Evolutionary conservation across 352 stramenopile genomes (phyloP).

Genomic region (Globisporangium cederbergense): DNA sequence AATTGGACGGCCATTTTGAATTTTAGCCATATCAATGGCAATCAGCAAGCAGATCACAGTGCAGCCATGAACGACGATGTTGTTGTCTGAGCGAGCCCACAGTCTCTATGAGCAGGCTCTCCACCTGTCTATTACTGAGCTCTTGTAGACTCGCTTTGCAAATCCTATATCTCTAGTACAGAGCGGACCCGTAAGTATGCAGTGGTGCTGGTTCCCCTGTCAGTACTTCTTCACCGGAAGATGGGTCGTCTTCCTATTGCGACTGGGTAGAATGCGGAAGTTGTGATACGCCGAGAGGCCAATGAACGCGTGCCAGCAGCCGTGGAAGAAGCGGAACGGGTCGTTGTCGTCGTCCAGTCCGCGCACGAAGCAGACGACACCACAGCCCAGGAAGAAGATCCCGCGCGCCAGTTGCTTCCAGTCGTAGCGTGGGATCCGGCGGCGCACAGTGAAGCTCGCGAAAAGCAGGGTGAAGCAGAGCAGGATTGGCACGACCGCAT

Average conservation of each 20-base stretch:
- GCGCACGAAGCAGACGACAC: constrained; percentile 52
- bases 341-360: constrained; percentile 72
- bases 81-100: no score
- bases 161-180: no score
- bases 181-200: no score
- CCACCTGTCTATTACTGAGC: no score
- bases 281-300: constrained; percentile 71
- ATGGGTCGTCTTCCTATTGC: constrained; percentile 19
- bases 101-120: no score
- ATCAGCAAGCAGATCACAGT: no score
- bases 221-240: constrained; percentile 39
- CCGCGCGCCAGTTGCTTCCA: constrained; percentile 43
- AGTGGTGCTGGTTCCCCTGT: neutral
- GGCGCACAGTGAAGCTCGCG: constrained; percentile 33
- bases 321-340: constrained; percentile 79
- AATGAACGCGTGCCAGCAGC: constrained; percentile 77
- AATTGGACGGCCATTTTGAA: no score
- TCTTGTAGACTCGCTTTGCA: no score
- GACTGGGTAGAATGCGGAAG: constrained; percentile 49
- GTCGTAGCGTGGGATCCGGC: constrained; percentile 51
- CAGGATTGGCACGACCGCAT: constrained; percentile 46
- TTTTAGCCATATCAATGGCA: no score
- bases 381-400: constrained; percentile 43
- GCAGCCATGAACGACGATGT: no score
- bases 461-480: constrained; percentile 43